A percentile compares a stretch with the other conserved stretches of the same genome.
phyloP scores from a whole-genome alignment of 345 rosid genomes.

The Cardamine occulta region DNA sequence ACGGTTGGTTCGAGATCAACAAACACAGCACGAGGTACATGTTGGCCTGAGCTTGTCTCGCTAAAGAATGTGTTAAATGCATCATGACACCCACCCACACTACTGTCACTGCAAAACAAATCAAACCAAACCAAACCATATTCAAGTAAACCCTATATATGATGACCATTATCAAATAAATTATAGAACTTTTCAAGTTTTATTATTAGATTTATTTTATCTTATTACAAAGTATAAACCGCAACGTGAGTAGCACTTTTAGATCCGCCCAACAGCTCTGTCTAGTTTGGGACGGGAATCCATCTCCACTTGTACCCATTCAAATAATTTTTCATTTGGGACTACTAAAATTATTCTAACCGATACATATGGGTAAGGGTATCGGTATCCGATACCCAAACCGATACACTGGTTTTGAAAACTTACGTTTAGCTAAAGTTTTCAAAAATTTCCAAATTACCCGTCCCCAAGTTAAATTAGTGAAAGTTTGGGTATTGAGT shows the following conservation, averaged over 20 bases:
- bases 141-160: not conserved
- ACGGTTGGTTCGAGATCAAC: constrained; percentile 58
- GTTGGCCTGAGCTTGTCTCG: constrained; percentile 58
- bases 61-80: constrained; percentile 58
- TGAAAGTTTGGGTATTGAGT: too few relatives aligned
- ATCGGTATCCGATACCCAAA: not conserved
- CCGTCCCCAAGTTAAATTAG: too few relatives aligned
- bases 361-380: too few relatives aligned
- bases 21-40: constrained; percentile 55
- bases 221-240: not conserved
- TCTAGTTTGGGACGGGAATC: too few relatives aligned
- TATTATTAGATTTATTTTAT: not conserved
- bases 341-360: too few relatives aligned
- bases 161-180: not conserved
- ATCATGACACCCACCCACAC: constrained; percentile 49
- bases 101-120: constrained; percentile 44
- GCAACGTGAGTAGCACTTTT: constrained; percentile 1
- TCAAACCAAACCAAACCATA: not conserved
- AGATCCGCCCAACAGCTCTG: too few relatives aligned
- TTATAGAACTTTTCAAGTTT: not conserved
- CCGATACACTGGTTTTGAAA: too few relatives aligned
- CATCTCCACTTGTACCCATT: too few relatives aligned
- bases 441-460: too few relatives aligned
- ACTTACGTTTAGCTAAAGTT: too few relatives aligned
- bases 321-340: too few relatives aligned